Evolutionary conservation across 2,329 filamentous ascomycete species (phyloP).

Genomic region (Drechmeria coniospora): DNA sequence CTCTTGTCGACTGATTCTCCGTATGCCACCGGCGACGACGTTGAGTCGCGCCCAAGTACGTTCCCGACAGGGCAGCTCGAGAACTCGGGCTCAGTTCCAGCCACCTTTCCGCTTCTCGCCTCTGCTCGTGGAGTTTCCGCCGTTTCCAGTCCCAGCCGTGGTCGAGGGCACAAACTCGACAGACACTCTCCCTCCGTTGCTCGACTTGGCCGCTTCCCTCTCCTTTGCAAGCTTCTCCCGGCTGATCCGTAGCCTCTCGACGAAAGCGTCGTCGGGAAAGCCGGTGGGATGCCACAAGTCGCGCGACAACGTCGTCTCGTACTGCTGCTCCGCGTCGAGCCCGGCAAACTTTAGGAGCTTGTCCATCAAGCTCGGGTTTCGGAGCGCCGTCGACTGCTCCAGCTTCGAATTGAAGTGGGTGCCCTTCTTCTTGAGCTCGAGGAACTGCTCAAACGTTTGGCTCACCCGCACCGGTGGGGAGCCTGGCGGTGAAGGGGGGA

Average conservation of each 20-base stretch:
- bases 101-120: conserved; percentile 19
- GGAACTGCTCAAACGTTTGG: conserved; percentile 58
- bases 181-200: conserved; percentile 22
- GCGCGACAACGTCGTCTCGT: conserved; percentile 42
- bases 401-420: conserved; percentile 68
- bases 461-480: conserved; percentile 37
- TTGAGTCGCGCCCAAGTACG: too few species aligned
- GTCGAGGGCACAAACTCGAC: conserved; percentile 34
- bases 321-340: conserved; percentile 37
- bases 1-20: too few species aligned
- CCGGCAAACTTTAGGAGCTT: conserved; percentile 57
- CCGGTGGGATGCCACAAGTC: conserved; percentile 42
- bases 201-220: conserved; percentile 25
- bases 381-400: conserved; percentile 47
- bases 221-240: conserved; percentile 30
- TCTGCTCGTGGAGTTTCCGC: conserved; percentile 6
- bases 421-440: conserved; percentile 60
- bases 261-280: conserved; percentile 40
- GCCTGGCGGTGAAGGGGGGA: conserved; percentile 57
- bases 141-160: conserved; percentile 8
- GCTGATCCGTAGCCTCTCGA: conserved; percentile 31
- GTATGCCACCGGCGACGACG: too few species aligned
- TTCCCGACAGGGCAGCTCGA: too few species aligned
- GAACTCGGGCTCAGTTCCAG: conserved; percentile 12
- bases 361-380: conserved; percentile 57